Evolutionary conservation across 768 basidiomycete species (phyloP), one percentile per base, ranked within the genome.

Genomic region (Tulasnella sp.): DNA sequence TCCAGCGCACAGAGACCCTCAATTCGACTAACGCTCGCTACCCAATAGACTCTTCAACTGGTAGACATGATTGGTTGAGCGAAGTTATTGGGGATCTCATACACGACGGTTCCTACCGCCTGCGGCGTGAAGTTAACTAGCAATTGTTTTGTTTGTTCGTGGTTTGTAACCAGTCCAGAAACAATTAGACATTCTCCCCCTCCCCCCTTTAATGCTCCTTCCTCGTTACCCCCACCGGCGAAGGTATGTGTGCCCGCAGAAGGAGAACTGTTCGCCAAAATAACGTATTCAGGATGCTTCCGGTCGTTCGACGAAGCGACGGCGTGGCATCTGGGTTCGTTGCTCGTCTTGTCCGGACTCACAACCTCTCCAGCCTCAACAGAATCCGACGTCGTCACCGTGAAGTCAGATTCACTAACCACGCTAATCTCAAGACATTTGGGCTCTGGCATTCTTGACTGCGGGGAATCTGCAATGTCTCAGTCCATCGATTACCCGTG

Each of bases 111-210:
- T 11, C 54, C 54, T n/a, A n/a, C 54, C n/a, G 54, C 22, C 54
- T 16, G n/a, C 11, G 22, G 24, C n/a, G 54, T 54, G 54, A 54
- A 54, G 11, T 37, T 37, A 69, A 69, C 16, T 2, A 22, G 31
- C 11, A 37, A 37, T 46, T 46, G 46, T 46, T 3, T 54, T 69
- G 64, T 69, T 69, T 69, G 64, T 69, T 64, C 64, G 6, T 69
- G 34, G 64, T 69, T 69, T 69, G 64, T 69, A 54, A 54, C 54
- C 64, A 69, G 64, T 69, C 64, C 64, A 37, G 64, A 69, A 6
- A 31, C 64, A 69, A 69, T 60, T 69, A 69, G 31, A 69, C 37
- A n/a, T 16, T 60, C 7, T 11, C 64, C 2, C 28, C 64, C 22
- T 50, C 64, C 64, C 31, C 28, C 34, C 58, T 60, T 60, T 14